A percentile compares a stretch with the other conserved stretches of the same genome.
phyloP scores from a whole-genome alignment of 2,329 filamentous ascomycete genomes.

The Allantophomopsis cytisporea region DNA sequence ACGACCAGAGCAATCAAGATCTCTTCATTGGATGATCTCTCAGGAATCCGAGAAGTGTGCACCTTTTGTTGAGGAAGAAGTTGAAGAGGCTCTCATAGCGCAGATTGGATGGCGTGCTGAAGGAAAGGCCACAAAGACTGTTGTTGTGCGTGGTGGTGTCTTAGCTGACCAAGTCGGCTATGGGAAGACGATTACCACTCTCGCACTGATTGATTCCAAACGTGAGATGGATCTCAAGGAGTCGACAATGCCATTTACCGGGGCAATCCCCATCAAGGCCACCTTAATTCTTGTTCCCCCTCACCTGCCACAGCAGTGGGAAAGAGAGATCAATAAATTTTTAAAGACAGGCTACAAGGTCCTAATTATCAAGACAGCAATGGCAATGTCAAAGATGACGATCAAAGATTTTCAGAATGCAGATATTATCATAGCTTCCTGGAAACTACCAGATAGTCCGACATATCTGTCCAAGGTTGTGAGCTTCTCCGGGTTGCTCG shows the following conservation, averaged over 20 bases:
- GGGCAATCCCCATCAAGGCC: slow-evolving; percentile 27
- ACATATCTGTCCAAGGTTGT: slow-evolving; percentile 35
- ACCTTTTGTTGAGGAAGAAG: slow-evolving; percentile 32
- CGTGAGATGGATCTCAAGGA: slow-evolving; percentile 1
- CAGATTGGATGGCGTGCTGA: slow-evolving; percentile 43
- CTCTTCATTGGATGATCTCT: slow-evolving; percentile 42
- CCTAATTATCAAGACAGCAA: slow-evolving; percentile 24
- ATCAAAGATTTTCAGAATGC: slow-evolving; percentile 30
- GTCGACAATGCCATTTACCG: neutral
- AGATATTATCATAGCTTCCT: slow-evolving; percentile 41
- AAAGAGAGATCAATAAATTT: slow-evolving; percentile 35
- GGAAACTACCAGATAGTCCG: slow-evolving; percentile 28
- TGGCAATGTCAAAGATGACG: slow-evolving; percentile 24
- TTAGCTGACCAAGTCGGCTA: slow-evolving; percentile 52
- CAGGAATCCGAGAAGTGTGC: slow-evolving; percentile 29
- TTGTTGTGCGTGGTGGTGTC: slow-evolving; percentile 39
- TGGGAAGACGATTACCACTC: slow-evolving; percentile 48
- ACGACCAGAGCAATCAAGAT: slow-evolving; percentile 36
- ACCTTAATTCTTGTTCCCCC: slow-evolving; percentile 45
- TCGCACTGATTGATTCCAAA: slow-evolving; percentile 38
- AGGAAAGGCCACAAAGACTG: slow-evolving; percentile 27
- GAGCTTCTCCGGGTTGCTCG: slow-evolving; percentile 28
- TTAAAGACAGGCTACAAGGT: slow-evolving; percentile 25
- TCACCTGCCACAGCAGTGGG: slow-evolving; percentile 44
- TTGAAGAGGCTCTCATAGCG: slow-evolving; percentile 37